Conservation (phyloP, 2,329 filamentous ascomycete genomes). For the Paracamarosporium sp. region DNA sequence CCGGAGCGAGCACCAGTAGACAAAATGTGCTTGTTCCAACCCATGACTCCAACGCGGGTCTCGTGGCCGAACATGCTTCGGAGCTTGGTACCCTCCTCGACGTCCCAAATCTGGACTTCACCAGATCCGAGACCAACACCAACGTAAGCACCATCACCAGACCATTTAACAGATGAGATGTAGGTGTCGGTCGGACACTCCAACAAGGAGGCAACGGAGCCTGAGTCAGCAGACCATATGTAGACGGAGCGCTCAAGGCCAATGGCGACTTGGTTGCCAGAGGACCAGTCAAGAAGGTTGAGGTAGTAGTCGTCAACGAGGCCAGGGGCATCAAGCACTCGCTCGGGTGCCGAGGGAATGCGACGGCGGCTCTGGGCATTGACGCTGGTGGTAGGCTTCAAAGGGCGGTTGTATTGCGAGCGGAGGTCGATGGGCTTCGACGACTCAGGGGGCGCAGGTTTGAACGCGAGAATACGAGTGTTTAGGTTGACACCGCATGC, state of each 20-base stretch:
- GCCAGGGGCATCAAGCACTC: constrained; percentile 93
- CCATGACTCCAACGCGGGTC: constrained; percentile 93
- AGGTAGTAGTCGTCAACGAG: constrained; percentile 99
- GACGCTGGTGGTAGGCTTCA: constrained; percentile 76
- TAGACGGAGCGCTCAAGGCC: constrained; percentile 97
- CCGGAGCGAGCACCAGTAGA: constrained; percentile 95
- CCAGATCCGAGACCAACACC: constrained; percentile 93
- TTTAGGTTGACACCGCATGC: constrained; percentile 93
- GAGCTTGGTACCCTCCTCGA: constrained; percentile 91
- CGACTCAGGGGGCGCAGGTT: constrained; percentile 96
- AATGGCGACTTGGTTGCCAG: constrained; percentile 96
- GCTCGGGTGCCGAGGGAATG: constrained; percentile 92
- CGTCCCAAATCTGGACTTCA: constrained; percentile 99
- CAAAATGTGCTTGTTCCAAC: constrained; percentile 98
- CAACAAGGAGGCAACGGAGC: constrained; percentile 84
- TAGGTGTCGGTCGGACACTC: constrained; percentile 92
- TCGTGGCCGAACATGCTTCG: constrained; percentile 99
- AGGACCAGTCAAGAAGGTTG: constrained; percentile 98
- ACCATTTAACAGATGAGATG: constrained; percentile 98
- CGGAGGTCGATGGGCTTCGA: constrained; percentile 98
- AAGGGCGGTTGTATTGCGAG: constrained; percentile 95
- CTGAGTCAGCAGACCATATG: constrained; percentile 96
- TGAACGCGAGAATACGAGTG: constrained; percentile 96
- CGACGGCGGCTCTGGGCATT: constrained; percentile 89
- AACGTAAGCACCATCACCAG: constrained; percentile 94